Conservation (phyloP, 2,329 filamentous ascomycete species). For the Colletotrichum cuscutae region DNA sequence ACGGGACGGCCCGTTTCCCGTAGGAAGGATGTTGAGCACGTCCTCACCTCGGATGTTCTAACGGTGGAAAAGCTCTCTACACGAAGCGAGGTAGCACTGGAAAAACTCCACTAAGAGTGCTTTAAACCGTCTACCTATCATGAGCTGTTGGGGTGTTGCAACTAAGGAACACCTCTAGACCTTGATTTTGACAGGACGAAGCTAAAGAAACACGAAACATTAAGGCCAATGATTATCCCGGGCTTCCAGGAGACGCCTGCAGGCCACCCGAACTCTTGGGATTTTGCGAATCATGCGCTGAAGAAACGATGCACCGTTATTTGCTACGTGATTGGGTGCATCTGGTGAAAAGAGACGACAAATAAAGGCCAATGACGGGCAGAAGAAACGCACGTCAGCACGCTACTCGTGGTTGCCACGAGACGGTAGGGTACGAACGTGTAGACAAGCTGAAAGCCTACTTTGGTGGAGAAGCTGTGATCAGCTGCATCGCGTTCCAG, state of each 20-base stretch:
- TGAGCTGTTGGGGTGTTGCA: not conserved
- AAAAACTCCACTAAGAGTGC: not conserved
- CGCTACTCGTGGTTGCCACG: not conserved
- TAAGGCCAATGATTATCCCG: conserved; percentile 25
- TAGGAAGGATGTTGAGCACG: conserved; percentile 1
- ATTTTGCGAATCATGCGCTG: conserved; percentile 47
- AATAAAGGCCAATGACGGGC: conserved; percentile 24
- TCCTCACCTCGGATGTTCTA: not conserved
- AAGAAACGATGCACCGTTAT: conserved; percentile 35
- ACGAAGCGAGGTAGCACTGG: not conserved
- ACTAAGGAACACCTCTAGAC: not conserved
- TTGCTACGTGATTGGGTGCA: conserved; percentile 7
- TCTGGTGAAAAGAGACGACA: not conserved
- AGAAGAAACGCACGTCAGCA: conserved; percentile 19
- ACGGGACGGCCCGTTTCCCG: conserved; percentile 26
- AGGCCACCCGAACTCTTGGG: conserved; percentile 39
- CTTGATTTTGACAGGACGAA: not conserved
- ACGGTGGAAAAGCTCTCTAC: not conserved
- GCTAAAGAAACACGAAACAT: not conserved
- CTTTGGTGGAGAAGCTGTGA: not conserved
- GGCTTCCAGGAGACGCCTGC: conserved; percentile 2
- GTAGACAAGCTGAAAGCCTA: not conserved
- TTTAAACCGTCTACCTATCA: not conserved
- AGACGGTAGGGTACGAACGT: not conserved
- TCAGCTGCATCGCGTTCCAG: not conserved